phyloP scores from a whole-genome alignment of 78 protist species.

The Isochrysis galbana region DNA sequence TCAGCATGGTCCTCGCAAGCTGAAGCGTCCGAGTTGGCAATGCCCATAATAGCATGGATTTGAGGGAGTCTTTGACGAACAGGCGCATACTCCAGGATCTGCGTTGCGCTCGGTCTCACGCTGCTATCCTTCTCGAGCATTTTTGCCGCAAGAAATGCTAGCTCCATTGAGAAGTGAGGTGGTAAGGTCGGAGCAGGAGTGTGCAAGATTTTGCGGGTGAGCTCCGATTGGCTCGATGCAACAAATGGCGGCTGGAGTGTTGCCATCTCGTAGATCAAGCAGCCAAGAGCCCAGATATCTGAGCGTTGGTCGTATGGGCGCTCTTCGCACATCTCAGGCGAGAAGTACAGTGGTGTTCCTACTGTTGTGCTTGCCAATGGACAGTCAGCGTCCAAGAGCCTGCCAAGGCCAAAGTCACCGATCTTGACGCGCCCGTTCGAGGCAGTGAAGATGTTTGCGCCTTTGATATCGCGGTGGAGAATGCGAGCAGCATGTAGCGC shows the following conservation, averaged over 20 bases:
- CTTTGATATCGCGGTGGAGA: slow-evolving; percentile 4
- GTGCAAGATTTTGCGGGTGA: not conserved
- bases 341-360: not conserved
- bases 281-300: slow-evolving; percentile 56
- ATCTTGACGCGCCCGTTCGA: not conserved
- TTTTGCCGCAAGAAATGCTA: not conserved
- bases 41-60: not conserved
- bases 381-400: not conserved
- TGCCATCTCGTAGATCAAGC: slow-evolving; percentile 37
- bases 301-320: slow-evolving; percentile 10
- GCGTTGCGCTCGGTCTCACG: not conserved
- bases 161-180: not conserved
- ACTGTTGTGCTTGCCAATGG: not conserved
- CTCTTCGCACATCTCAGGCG: slow-evolving; percentile 5
- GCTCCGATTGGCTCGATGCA: not conserved
- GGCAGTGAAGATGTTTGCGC: not conserved
- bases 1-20: too few species aligned
- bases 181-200: not conserved
- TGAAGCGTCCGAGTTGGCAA: too few species aligned
- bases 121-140: not conserved
- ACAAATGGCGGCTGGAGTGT: not conserved
- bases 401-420: not conserved
- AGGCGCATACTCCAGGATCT: not conserved
- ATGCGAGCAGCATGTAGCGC: not conserved
- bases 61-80: not conserved